phyloP scores from a whole-genome alignment of 140 eudicot genomes.

The Senecio squalidus region DNA sequence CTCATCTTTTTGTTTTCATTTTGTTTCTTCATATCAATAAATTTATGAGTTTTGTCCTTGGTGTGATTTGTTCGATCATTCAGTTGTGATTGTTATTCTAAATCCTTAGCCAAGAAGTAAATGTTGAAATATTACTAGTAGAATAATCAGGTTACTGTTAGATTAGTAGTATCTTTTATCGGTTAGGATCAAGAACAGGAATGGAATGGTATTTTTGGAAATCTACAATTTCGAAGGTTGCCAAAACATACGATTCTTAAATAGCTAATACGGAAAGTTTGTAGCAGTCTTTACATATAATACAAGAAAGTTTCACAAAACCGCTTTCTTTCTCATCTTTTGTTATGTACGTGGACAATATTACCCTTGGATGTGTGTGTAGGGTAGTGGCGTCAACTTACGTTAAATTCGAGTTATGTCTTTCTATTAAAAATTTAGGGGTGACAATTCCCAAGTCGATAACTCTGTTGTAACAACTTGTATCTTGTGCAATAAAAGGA shows the following conservation, averaged over 20 bases:
- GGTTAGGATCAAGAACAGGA: not conserved
- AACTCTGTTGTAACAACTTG: not conserved
- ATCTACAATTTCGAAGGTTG: not conserved
- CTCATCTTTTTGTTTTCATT: not conserved
- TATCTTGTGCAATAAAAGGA: not conserved
- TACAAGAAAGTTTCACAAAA: not conserved
- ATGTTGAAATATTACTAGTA: slow-evolving; percentile 2
- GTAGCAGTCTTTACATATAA: not conserved
- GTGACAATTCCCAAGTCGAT: not conserved
- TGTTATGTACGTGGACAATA: not conserved
- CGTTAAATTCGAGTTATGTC: not conserved
- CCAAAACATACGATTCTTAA: not conserved
- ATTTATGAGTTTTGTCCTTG: slow-evolving; percentile 10
- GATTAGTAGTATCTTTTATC: slow-evolving; percentile 10
- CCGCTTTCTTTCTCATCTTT: not conserved
- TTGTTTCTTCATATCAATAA: slow-evolving; percentile 22
- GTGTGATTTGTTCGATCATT: slow-evolving; percentile 5
- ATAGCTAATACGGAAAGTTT: not conserved
- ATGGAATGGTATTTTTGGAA: not conserved
- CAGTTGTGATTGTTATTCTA: slow-evolving; percentile 1
- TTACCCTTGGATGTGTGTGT: not conserved
- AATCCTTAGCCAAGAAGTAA: not conserved
- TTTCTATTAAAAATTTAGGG: not conserved
- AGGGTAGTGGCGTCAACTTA: not conserved
- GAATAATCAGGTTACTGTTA: not conserved